Conservation (phyloP, 257 asterid species). For the Solanum clarkiae region DNA sequence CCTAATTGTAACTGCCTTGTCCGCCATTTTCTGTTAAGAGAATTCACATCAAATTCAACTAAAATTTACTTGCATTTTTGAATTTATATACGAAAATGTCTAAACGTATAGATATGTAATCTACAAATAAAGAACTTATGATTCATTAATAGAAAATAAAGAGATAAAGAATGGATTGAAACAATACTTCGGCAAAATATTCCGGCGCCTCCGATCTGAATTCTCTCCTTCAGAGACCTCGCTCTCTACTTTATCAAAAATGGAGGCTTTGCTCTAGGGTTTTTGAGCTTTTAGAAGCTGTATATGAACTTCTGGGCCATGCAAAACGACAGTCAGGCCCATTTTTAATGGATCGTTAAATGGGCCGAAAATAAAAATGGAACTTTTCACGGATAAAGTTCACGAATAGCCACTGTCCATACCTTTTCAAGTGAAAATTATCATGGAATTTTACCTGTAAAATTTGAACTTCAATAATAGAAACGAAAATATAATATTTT, state of each 20-base stretch:
- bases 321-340: background rate
- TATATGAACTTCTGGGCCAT: background rate
- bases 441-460: background rate
- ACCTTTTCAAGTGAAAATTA: background rate
- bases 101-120: background rate
- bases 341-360: background rate
- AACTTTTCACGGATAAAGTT: background rate
- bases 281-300: background rate
- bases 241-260: background rate
- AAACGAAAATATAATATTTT: too few species aligned
- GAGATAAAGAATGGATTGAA: background rate
- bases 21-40: conserved; percentile 29
- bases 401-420: background rate
- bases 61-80: background rate
- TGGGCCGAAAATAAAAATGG: background rate
- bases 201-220: background rate
- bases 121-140: background rate
- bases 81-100: background rate
- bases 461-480: background rate
- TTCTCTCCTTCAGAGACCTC: background rate
- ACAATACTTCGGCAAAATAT: background rate
- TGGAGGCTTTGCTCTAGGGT: background rate
- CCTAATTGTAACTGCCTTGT: conserved; percentile 58
- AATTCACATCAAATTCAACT: background rate
- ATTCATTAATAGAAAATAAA: background rate